A percentile compares a stretch with the other conserved stretches of the same genome.
Conservation (phyloP, 176 grass and related monocot species). For the Rhipidocladum racemiflorum region DNA sequence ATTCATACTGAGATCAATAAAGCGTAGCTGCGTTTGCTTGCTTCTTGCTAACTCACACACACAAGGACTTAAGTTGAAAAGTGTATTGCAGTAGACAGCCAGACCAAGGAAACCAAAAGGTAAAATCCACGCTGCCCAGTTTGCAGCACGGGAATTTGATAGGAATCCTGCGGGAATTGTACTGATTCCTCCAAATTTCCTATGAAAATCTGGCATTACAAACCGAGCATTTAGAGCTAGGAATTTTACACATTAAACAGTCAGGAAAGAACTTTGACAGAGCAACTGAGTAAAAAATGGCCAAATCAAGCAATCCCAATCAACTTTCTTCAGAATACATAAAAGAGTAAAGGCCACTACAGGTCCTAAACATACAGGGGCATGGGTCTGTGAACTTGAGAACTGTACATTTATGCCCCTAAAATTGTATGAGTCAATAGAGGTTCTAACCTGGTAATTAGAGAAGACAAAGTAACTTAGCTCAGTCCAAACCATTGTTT, state of each 20-base stretch:
- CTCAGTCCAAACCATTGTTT: neutral
- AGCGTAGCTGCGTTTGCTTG: neutral
- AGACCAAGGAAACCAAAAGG: neutral
- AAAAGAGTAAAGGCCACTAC: neutral
- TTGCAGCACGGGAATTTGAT: neutral
- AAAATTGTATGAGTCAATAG: neutral
- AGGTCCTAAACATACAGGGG: neutral
- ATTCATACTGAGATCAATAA: neutral
- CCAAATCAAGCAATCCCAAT: neutral
- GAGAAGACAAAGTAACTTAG: neutral
- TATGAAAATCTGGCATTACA: neutral
- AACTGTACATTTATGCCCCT: neutral
- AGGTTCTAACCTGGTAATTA: neutral
- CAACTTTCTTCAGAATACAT: neutral
- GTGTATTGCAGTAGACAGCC: neutral
- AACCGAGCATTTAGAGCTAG: neutral
- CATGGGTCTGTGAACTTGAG: neutral
- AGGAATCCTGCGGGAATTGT: neutral
- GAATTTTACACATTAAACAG: neutral
- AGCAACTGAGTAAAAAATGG: neutral
- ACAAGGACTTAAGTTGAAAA: neutral
- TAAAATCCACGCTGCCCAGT: neutral
- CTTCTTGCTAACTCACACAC: conserved; percentile 10
- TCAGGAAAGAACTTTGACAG: neutral
- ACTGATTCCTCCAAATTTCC: neutral